Percentiles rank a stretch among this genome's conserved stretches.
phyloP scores from a whole-genome alignment of 345 rosid species.

The Bruguiera gymnorhiza region DNA sequence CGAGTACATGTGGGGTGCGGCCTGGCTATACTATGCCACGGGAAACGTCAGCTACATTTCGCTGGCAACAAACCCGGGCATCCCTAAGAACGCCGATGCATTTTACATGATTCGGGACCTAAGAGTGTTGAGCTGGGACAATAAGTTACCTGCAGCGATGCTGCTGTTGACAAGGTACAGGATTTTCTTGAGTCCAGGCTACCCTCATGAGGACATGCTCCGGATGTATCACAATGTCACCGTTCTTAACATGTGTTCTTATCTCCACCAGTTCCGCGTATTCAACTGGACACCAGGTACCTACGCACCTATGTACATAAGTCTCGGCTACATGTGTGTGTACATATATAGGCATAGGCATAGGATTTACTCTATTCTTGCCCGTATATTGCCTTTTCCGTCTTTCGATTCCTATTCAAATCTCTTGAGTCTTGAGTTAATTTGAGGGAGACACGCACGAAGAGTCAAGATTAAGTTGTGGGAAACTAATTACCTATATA shows the following conservation, averaged over 20 bases:
- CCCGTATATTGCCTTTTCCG: neutral
- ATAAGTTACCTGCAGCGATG: constrained; percentile 90
- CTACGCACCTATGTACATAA: neutral
- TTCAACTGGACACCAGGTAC: constrained; percentile 77
- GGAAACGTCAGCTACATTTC: constrained; percentile 59
- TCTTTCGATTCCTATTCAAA: neutral
- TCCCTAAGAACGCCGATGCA: constrained; percentile 55
- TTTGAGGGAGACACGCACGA: no score
- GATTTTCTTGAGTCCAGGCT: constrained; percentile 68
- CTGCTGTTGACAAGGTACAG: constrained; percentile 70
- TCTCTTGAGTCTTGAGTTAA: neutral
- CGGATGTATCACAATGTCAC: constrained; percentile 68
- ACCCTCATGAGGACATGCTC: constrained; percentile 83
- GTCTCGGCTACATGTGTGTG: neutral
- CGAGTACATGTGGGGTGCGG: constrained; percentile 82
- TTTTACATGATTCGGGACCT: constrained; percentile 35
- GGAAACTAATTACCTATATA: no score
- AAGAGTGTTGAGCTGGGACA: constrained; percentile 67
- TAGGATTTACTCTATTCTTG: neutral
- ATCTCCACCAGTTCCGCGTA: constrained; percentile 50
- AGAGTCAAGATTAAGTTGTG: no score
- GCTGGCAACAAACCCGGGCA: constrained; percentile 51
- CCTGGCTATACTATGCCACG: constrained; percentile 86
- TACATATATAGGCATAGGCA: neutral
- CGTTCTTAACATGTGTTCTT: constrained; percentile 66